Base-by-base conservation (phyloP, 441 rosid species). In the Pelargonium australe region DNA sequence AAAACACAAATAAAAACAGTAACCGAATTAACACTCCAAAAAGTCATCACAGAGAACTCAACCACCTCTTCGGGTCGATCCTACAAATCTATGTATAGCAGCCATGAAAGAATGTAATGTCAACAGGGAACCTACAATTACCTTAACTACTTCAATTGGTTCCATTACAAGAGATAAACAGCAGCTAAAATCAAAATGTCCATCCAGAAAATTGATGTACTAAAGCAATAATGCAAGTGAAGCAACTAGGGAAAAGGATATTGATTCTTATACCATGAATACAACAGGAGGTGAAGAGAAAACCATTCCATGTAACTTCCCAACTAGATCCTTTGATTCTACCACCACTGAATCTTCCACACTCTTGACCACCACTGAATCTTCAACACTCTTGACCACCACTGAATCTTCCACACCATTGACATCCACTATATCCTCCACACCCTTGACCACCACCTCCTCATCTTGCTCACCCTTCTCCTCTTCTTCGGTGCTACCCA, bases 201-300 rank as follows among this genome's bases (percentile, higher is more conserved):
- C 5, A 31, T 4, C 37, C 37, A 31, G 37, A 31, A 3, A 31
- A 31, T 3, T 31, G 37, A 31, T 3, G 5, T 31, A 31, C 37
- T 31, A 31, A 31, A 31, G 55, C 55, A 47, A 47, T 51, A 51
- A 51, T 51, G 19, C 58, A 51, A 51, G 58, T 17, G 5, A 51
- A 51, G 58, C 37, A 31, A 14, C 6, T 1, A 14, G 16, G 16
- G 16, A 49, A 5, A 12, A 47, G 13, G 60, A 53, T 17, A 53
- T 14, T 53, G 19, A 53, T 14, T 53, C 13, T 72, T 86, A 89
- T 25, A 25, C 95, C 90, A 75, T 64, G 70, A 77, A 83, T 70
- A 85, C 81, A 64, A 88, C 74, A 63, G 92, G 88, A 81, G 94
- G 87, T 19, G 77, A 76, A 45, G 89, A 70, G 61, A 75, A 31